Conservation (phyloP, 1,284 basidiomycete species). For the Agaricales sp. region DNA sequence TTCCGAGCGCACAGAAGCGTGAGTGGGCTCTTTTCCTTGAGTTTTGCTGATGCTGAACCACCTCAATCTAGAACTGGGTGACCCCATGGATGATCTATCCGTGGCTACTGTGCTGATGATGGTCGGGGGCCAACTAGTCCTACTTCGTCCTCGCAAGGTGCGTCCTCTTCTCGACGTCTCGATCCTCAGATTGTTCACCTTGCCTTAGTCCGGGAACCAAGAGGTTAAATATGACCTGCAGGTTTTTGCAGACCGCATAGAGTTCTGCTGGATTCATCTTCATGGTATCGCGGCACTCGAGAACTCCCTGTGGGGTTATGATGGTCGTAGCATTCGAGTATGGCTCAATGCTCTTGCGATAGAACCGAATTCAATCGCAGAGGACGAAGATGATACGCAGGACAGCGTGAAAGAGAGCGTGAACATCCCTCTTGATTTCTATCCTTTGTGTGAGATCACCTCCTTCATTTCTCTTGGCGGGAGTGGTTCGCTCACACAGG, state of each 20-base stretch:
- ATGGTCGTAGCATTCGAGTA: slow-evolving; percentile 80
- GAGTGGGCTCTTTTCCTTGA: slow-evolving; percentile 18
- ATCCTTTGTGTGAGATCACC: slow-evolving; percentile 76
- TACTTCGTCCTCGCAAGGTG: slow-evolving; percentile 79
- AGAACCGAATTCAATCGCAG: slow-evolving; percentile 39
- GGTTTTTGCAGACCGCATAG: slow-evolving; percentile 90
- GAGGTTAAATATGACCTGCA: slow-evolving; percentile 98
- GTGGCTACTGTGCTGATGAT: slow-evolving; percentile 96
- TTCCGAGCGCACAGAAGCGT: slow-evolving; percentile 90
- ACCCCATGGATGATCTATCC: slow-evolving; percentile 88
- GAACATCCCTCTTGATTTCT: slow-evolving; percentile 86
- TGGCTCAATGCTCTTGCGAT: slow-evolving; percentile 96
- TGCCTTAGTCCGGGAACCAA: slow-evolving; percentile 59
- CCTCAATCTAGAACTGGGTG: slow-evolving; percentile 66
- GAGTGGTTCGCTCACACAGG: not conserved
- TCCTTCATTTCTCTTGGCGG: slow-evolving; percentile 4
- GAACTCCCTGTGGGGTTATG: slow-evolving; percentile 97
- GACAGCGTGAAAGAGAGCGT: slow-evolving; percentile 87
- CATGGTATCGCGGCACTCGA: slow-evolving; percentile 88
- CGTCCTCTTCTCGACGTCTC: slow-evolving; percentile 1
- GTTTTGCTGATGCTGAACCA: slow-evolving; percentile 9
- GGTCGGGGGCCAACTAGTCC: slow-evolving; percentile 85
- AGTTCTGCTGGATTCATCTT: slow-evolving; percentile 98
- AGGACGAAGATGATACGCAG: slow-evolving; percentile 31
- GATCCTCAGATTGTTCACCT: slow-evolving; percentile 4